Percentiles rank a stretch among this genome's conserved stretches.
Conservation (phyloP, 2,329 filamentous ascomycete genomes). For the Penicillium polonicum region DNA sequence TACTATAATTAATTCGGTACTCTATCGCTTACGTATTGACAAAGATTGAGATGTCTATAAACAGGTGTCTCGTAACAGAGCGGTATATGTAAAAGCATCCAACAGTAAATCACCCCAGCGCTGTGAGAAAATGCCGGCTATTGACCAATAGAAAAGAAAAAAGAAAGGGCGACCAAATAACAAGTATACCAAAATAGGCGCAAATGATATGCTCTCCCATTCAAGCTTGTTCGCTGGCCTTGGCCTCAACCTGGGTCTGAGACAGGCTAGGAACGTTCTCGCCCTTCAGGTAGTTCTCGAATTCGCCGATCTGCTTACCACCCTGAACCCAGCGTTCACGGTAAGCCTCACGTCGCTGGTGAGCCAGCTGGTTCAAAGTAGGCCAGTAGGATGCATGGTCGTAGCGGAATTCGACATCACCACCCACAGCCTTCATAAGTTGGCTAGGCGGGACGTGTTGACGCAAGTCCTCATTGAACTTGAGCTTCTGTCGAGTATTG, state of each 20-base stretch:
- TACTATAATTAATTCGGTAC: neutral
- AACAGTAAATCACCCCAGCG: neutral
- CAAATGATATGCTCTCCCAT: neutral
- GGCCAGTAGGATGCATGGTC: slow-evolving; percentile 90
- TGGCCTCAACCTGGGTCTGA: slow-evolving; percentile 26
- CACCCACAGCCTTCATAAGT: slow-evolving; percentile 75
- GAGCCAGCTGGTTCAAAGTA: slow-evolving; percentile 69
- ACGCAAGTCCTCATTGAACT: slow-evolving; percentile 91
- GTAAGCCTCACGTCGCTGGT: slow-evolving; percentile 62
- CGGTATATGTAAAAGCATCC: neutral
- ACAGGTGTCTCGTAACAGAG: neutral
- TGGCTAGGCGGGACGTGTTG: slow-evolving; percentile 79
- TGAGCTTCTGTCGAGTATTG: slow-evolving; percentile 87
- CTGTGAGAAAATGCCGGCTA: neutral
- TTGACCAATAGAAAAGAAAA: neutral
- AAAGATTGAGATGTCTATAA: slow-evolving; percentile 10
- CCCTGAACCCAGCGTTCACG: slow-evolving; percentile 72
- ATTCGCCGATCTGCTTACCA: slow-evolving; percentile 80
- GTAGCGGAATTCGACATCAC: slow-evolving; percentile 85
- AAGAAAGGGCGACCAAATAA: neutral
- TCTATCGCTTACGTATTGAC: slow-evolving; percentile 13
- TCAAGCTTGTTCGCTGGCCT: slow-evolving; percentile 10
- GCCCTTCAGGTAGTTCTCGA: slow-evolving; percentile 84
- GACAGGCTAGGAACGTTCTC: slow-evolving; percentile 46
- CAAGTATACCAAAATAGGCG: neutral